Evolutionary conservation across 208 protist genomes (phyloP).

Genomic region (Balamuthia mandrillaris): DNA sequence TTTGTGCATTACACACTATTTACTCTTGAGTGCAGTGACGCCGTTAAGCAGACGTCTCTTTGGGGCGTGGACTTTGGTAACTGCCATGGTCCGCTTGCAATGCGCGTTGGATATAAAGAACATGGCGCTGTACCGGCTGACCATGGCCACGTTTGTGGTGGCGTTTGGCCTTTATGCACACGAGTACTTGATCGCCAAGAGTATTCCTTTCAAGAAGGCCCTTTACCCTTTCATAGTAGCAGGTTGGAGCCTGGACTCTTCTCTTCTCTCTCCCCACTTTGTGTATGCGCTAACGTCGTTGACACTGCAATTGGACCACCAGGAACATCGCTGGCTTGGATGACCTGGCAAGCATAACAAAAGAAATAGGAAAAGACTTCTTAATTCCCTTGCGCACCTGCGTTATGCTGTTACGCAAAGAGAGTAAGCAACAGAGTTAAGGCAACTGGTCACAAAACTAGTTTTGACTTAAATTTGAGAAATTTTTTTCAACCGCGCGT

Average conservation of each 20-base stretch:
- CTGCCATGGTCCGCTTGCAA: neutral
- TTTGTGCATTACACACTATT: neutral
- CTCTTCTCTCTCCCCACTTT: neutral
- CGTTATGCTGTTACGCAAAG: too few relatives aligned
- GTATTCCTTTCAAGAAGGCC: neutral
- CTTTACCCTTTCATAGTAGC: neutral
- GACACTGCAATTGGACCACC: neutral
- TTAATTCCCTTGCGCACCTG: too few relatives aligned
- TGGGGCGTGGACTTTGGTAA: neutral
- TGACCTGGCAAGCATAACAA: too few relatives aligned
- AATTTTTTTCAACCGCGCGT: too few relatives aligned
- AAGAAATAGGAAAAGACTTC: too few relatives aligned
- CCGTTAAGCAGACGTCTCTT: neutral
- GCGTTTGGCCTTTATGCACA: neutral
- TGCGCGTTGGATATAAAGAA: neutral
- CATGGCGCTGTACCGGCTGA: neutral
- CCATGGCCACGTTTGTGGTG: neutral
- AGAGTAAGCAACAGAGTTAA: too few relatives aligned
- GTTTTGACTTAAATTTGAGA: too few relatives aligned
- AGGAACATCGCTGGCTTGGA: slow-evolving; percentile 3
- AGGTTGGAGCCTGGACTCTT: neutral
- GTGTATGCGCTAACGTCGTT: neutral
- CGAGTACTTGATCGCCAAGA: slow-evolving; percentile 13
- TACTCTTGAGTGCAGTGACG: too few relatives aligned
- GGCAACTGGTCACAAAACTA: too few relatives aligned